phyloP scores from a whole-genome alignment of 2,329 filamentous ascomycete genomes.

The Colletotrichum sp. region DNA sequence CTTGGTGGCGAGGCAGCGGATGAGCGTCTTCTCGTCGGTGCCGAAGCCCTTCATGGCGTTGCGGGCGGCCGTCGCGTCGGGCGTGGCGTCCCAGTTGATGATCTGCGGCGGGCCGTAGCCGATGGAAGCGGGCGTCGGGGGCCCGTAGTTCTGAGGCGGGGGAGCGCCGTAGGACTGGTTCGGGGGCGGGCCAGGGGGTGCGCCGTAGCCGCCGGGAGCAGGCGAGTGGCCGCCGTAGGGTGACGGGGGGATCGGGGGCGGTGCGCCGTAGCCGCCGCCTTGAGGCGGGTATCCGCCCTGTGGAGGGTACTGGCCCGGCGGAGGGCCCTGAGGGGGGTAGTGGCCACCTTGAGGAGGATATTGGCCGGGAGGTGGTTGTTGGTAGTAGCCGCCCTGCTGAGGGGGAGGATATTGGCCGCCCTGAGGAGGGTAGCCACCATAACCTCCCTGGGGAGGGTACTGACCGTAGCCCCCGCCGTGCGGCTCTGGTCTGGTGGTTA shows the following conservation, averaged over 20 bases:
- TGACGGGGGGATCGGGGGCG: slow-evolving; percentile 31
- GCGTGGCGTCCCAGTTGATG: slow-evolving; percentile 70
- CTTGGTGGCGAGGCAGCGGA: slow-evolving; percentile 71
- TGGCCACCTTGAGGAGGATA: slow-evolving; percentile 40
- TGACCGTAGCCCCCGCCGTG: slow-evolving; percentile 44
- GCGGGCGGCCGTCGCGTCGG: slow-evolving; percentile 74
- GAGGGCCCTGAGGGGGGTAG: slow-evolving; percentile 34
- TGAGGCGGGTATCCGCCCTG: slow-evolving; percentile 40
- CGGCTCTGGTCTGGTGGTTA: background rate
- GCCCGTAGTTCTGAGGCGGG: slow-evolving; percentile 37
- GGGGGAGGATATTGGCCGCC: slow-evolving; percentile 43
- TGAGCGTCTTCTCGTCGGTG: slow-evolving; percentile 82
- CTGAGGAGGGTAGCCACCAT: slow-evolving; percentile 39
- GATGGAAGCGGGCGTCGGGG: slow-evolving; percentile 64
- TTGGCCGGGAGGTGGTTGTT: slow-evolving; percentile 39
- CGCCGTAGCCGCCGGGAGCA: slow-evolving; percentile 27
- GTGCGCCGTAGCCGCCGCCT: slow-evolving; percentile 40
- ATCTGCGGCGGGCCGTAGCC: slow-evolving; percentile 78
- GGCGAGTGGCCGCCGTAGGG: slow-evolving; percentile 33
- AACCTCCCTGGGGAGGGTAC: slow-evolving; percentile 30
- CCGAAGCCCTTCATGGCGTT: slow-evolving; percentile 94
- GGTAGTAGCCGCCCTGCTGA: slow-evolving; percentile 35
- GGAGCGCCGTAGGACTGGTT: slow-evolving; percentile 41
- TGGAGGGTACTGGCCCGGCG: slow-evolving; percentile 36
- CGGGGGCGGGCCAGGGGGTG: slow-evolving; percentile 21